These are phyloP conservation scores for Penicillium psychrofluorescens DNA, from an alignment of 495 filamentous ascomycete genomes.

Conservation along the genomic window DNA sequence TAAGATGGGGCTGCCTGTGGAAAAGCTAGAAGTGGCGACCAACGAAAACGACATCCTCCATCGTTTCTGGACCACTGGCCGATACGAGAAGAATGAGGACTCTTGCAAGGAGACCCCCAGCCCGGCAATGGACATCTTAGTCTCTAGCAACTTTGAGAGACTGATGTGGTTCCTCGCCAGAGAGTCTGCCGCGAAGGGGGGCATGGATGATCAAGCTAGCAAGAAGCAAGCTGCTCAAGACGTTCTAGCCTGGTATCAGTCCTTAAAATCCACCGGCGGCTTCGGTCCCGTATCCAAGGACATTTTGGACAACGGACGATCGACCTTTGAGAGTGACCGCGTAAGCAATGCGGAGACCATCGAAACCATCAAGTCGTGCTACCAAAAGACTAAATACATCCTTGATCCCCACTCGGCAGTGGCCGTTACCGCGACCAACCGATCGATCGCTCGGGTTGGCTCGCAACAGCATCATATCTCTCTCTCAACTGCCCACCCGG, in stretches of 20 bases:
- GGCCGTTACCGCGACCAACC: conserved; percentile 63
- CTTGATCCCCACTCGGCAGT: conserved; percentile 91
- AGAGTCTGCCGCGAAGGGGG: conserved; percentile 1
- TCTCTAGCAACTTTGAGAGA: conserved; percentile 92
- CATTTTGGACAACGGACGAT: conserved; percentile 48
- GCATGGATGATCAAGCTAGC: conserved; percentile 1
- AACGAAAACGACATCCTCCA: conserved; percentile 90
- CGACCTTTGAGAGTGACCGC: conserved; percentile 50
- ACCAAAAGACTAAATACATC: conserved; percentile 47
- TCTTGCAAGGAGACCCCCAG: conserved; percentile 67
- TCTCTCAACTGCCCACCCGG: conserved; percentile 86
- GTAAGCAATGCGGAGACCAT: conserved; percentile 4
- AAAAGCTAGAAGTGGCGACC: conserved; percentile 80
- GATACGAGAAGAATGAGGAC: conserved; percentile 57
- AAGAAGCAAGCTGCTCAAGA: conserved; percentile 54
- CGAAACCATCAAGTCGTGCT: conserved; percentile 13
- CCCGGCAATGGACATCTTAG: conserved; percentile 96
- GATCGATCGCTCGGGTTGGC: conserved; percentile 46
- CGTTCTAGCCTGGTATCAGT: conserved; percentile 58
- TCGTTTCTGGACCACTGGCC: conserved; percentile 59
- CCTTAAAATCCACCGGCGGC: conserved; percentile 62
- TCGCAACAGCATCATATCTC: conserved; percentile 58
- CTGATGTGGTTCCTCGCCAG: conserved; percentile 83
- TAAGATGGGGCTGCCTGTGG: conserved; percentile 79
- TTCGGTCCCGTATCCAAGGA: conserved; percentile 59